A percentile compares a stretch with the other conserved stretches of the same genome.
Conservation (phyloP, 2,329 filamentous ascomycete genomes). For the Penicillium sp. region DNA sequence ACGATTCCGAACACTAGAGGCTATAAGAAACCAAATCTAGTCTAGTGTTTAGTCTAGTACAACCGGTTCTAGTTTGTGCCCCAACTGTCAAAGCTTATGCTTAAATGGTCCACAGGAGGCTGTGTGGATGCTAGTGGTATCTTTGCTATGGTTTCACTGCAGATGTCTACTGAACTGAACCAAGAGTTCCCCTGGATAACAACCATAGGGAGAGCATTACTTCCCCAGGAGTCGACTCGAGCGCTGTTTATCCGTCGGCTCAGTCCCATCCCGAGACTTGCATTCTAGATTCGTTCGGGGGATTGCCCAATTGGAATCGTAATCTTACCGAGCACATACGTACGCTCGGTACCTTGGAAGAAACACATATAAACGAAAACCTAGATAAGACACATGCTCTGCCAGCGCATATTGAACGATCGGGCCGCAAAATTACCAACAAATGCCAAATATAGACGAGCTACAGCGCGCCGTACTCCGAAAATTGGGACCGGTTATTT, state of each 20-base stretch:
- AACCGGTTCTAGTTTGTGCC: conserved; percentile 13
- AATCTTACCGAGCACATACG: not conserved
- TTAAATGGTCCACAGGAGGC: conserved; percentile 22
- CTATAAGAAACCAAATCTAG: conserved; percentile 4
- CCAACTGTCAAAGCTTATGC: conserved; percentile 22
- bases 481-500: conserved; percentile 6
- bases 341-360: not conserved
- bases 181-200: not conserved
- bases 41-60: conserved; percentile 7
- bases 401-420: not conserved
- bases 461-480: not conserved
- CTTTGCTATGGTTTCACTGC: conserved; percentile 6
- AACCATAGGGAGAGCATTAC: not conserved
- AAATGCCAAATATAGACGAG: not conserved
- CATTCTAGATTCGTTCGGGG: too few species aligned
- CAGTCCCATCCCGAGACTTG: too few species aligned
- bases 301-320: not conserved
- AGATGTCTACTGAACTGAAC: not conserved
- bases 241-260: not conserved
- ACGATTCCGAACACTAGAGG: not conserved
- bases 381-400: conserved; percentile 4
- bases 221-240: not conserved
- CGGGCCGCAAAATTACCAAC: not conserved
- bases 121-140: conserved; percentile 17
- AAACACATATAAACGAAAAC: not conserved